Base-by-base conservation (phyloP, 1,284 basidiomycete genomes). In the Paramarasmius palmivorus region DNA sequence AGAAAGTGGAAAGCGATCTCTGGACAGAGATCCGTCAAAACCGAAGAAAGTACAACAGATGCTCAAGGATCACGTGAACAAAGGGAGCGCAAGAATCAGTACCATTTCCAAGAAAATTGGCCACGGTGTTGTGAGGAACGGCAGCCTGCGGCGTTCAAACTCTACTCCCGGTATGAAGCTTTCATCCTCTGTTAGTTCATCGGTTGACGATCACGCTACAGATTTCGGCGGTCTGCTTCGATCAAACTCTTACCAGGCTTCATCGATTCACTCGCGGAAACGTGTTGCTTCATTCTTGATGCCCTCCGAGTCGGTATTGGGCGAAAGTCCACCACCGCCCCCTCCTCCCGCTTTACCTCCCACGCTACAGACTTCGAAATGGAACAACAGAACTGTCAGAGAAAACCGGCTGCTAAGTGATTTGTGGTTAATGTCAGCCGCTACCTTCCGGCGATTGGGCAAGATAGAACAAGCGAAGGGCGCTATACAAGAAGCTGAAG, bases 401-500 rank as follows among this genome's bases (percentile, higher is more conserved):
- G 90, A 93, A 62, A 83, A 85, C 36, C 75, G 86, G 29, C 70
- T 95, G 34, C 73, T 98, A 53, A 92, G 90, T 53, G 86, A 93
- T 61, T 73, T 98, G 19, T 99, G 96, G 96, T 73, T 98, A 5
- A 91, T 93, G 81, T 90, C 88, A 2, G 93, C 96, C 0, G 95
- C 97, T 4, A 95, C 92, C 0, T 99, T 98, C 76, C 81, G 97
- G 32, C 76, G 96, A 53, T 77, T 90, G 46, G 91, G 91, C 9
- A 95, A 95, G 73, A 83, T 92, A 52, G 92, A 95, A 56, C 93
- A 98, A 65, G 86, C 92, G 2, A 84, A 88, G 54, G 93, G 86
- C 8, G 90, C 96, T 2, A 94, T 98, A 47, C 92, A 95, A 65
- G 96, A 99, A 71, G 97, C 96, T 0, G 96, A 99, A 68, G 85